Percentiles rank a stretch among this genome's conserved stretches.
Conservation (phyloP, 129 eudicot genomes). For the Chrysanthemum seticuspe region DNA sequence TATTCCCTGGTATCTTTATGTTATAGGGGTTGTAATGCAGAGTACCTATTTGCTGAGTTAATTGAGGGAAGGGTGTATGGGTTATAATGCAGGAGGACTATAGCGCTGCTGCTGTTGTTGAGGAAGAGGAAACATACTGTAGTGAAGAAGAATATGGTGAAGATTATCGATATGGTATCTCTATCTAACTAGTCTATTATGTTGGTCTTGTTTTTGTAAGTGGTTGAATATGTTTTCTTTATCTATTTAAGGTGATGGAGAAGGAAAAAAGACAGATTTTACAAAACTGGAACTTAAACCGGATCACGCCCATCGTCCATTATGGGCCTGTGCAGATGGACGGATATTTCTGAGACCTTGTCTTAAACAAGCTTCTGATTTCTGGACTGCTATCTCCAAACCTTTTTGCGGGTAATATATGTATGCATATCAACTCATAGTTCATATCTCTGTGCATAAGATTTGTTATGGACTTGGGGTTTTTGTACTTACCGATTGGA, state of each 20-base stretch:
- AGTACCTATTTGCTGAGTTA: neutral
- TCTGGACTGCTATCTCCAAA: no score
- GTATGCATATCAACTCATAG: no score
- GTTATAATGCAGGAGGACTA: constrained; percentile 49
- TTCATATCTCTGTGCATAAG: no score
- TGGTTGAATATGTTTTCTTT: neutral
- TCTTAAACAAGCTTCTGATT: no score
- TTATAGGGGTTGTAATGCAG: neutral
- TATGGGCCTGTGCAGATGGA: constrained; percentile 98
- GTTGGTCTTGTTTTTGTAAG: no score
- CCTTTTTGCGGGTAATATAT: no score
- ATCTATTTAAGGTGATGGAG: constrained; percentile 40
- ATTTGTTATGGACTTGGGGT: no score
- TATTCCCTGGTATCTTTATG: neutral
- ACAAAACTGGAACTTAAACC: constrained; percentile 83
- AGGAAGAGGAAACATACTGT: constrained; percentile 51
- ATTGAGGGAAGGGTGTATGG: neutral
- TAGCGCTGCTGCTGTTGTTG: constrained; percentile 39
- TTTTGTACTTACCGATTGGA: no score
- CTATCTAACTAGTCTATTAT: no score
- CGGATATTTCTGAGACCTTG: constrained; percentile 89
- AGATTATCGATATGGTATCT: neutral
- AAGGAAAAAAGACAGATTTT: constrained; percentile 68
- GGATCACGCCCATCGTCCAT: constrained; percentile 77
- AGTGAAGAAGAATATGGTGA: constrained; percentile 26